These are phyloP conservation scores for Vigna trinervia DNA, from an alignment of 306 rosid species.

Conservation along the genomic window DNA sequence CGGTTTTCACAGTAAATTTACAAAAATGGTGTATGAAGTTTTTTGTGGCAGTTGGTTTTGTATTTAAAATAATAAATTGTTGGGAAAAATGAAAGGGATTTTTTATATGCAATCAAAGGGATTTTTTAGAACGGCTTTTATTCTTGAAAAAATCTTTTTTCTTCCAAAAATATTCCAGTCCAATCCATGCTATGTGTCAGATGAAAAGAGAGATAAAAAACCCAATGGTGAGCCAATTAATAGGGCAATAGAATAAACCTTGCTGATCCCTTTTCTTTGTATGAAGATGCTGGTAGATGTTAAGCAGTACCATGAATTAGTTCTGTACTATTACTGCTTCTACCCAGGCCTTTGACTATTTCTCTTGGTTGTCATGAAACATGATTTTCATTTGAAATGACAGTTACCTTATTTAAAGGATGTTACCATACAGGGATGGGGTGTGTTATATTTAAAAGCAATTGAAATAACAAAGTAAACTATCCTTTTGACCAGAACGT, in stretches of 20 bases:
- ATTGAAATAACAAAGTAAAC: constrained; percentile 30
- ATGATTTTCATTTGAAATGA: constrained; percentile 16
- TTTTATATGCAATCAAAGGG: too few relatives aligned
- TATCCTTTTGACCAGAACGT: constrained; percentile 13
- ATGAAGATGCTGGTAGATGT: constrained; percentile 34
- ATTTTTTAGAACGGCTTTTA: background rate
- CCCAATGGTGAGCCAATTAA: constrained; percentile 32
- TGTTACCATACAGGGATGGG: background rate
- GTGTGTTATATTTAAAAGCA: constrained; percentile 14
- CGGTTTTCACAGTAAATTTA: background rate
- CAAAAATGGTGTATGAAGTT: background rate
- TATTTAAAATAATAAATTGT: background rate
- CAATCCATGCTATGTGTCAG: constrained; percentile 16
- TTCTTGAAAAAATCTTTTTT: background rate
- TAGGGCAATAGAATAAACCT: constrained; percentile 22
- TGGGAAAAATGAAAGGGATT: background rate
- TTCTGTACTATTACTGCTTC: constrained; percentile 21
- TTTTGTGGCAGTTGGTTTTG: background rate
- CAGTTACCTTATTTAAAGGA: constrained; percentile 18
- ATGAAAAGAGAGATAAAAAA: constrained; percentile 23
- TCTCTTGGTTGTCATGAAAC: constrained; percentile 31
- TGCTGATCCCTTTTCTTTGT: constrained; percentile 36
- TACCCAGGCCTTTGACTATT: background rate
- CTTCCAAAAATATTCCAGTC: background rate
- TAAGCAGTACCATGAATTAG: constrained; percentile 9